Percentiles rank a stretch among this genome's conserved stretches.
These are phyloP conservation scores for Graphiopsis chlorocephala DNA, from an alignment of 2,329 filamentous ascomycete species.

Conservation along the genomic window DNA sequence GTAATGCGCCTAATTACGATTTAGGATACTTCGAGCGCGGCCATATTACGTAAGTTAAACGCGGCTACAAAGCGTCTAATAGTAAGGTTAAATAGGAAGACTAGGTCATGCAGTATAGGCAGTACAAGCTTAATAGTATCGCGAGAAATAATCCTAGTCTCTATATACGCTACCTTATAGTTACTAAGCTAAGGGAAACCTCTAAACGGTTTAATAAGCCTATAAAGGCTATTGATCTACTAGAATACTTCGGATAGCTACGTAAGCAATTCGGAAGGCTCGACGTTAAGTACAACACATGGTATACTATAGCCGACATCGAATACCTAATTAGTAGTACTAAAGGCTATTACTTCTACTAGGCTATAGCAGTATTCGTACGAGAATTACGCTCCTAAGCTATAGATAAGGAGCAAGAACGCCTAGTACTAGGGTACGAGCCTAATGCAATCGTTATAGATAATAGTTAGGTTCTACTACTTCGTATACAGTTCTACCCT, in stretches of 20 bases:
- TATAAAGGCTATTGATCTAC: not conserved
- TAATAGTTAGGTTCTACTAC: no score
- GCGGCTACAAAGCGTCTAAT: not conserved
- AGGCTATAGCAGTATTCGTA: not conserved
- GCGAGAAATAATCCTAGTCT: no score
- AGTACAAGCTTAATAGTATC: no score
- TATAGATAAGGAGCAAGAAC: not conserved
- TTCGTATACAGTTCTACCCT: no score
- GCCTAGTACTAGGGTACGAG: no score
- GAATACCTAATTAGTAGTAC: not conserved
- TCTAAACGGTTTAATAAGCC: not conserved
- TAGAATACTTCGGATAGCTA: not conserved
- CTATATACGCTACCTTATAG: not conserved
- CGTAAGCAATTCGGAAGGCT: not conserved
- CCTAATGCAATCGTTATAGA: no score
- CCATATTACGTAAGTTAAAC: no score
- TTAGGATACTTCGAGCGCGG: no score
- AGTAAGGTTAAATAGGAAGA: not conserved
- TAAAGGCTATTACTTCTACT: not conserved
- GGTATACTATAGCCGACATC: not conserved
- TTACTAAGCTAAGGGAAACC: not conserved
- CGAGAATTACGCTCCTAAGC: no score
- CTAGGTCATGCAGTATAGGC: not conserved
- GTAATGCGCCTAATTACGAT: not conserved
- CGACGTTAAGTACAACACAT: not conserved